A percentile compares a stretch with the other conserved stretches of the same genome.
Evolutionary conservation across 352 stramenopile species (phyloP).

Genomic region (Aphanomyces euteiches): DNA sequence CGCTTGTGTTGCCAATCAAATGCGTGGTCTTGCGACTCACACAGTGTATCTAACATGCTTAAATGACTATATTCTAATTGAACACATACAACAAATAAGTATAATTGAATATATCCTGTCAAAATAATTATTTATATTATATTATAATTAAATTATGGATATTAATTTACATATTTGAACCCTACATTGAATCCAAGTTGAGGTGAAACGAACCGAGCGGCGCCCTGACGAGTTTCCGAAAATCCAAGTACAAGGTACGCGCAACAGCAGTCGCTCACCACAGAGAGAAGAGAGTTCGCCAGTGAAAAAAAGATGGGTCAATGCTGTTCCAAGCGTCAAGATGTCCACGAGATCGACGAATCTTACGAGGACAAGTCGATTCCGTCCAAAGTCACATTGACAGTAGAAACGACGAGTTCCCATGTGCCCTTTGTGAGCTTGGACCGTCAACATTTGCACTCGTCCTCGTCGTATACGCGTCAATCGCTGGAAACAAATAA

Average conservation of each 20-base stretch:
- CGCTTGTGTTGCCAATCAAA: no score
- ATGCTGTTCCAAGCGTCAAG: constrained; percentile 24
- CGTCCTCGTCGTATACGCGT: background rate
- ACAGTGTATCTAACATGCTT: no score
- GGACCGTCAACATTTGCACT: background rate
- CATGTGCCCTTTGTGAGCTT: background rate
- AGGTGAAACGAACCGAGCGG: constrained; percentile 1
- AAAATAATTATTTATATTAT: background rate
- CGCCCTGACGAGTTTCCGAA: background rate
- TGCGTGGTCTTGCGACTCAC: no score
- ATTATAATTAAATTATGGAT: background rate
- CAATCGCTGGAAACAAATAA: background rate
- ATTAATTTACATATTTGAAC: background rate
- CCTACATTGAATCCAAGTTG: background rate
- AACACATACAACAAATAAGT: background rate
- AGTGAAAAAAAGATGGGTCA: constrained; percentile 6
- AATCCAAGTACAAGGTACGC: no score
- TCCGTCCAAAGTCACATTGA: background rate
- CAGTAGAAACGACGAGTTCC: background rate
- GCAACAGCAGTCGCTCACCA: no score
- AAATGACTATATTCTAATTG: no score
- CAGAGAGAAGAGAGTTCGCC: no score
- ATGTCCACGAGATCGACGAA: background rate
- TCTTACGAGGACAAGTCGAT: background rate
- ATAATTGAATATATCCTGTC: background rate